Base-by-base conservation (phyloP, 768 basidiomycete species). In the Naganishia vaughanmartiniae region DNA sequence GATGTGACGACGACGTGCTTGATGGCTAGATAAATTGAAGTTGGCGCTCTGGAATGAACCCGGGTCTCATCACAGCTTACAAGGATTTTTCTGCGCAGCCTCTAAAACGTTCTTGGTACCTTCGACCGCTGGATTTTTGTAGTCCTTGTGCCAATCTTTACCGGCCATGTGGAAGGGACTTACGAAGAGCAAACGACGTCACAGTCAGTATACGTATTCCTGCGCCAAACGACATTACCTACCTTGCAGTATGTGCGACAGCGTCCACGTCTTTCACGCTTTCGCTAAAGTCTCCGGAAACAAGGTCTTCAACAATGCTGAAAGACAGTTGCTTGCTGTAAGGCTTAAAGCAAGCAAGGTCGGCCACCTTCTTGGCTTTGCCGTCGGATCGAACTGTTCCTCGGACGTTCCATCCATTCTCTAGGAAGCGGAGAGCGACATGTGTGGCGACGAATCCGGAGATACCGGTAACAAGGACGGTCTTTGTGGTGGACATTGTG, bases 1-100 rank as follows among this genome's bases (percentile, higher is more conserved):
- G 87, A 87, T 0, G 89, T 90, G 67, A 90, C 79, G 19, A 91
- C 86, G 57, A 92, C 82, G 4, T 90, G 86, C 77, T 89, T 87
- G 74, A 92, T 83, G 10, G 76, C 66, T 67, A 24, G 21, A 30
- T 46, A 11, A 51, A 3, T 4, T n/a, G 9, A 1, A 5, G 28
- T n/a, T 11, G 28, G 24, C 39, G 63, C 7, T 30, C 45, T 19
- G 36, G 24, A 12, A 24, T 45, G 45, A 6, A 14, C 7, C n/a
- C n/a, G 36, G 1, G 30, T 31, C 10, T 34, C 15, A 63, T 45
- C 5, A 24, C 24, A 42, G n/a, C 70, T 70, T 30, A 70, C 70
- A 65, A 17, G 70, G 53, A 3, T 72, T 71, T 65, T 75, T 75
- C 15, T 74, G 71, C 31, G 77, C 78, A 55, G 74, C 74, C 42